Evolutionary conservation across 805 yeast genomes (phyloP).

Genomic region (Candida schatavii): DNA sequence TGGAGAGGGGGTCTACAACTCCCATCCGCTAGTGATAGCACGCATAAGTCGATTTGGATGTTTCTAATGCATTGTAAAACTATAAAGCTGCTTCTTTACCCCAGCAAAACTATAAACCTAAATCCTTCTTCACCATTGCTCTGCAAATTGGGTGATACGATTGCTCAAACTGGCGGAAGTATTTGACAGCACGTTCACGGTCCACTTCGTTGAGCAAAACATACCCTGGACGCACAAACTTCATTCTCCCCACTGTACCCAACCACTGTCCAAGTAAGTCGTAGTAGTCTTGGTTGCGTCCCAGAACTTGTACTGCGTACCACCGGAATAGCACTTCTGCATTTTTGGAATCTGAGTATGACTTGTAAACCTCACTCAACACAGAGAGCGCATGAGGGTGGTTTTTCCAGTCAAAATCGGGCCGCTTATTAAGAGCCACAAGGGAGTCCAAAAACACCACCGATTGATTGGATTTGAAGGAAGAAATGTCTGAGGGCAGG

Average conservation of each 20-base stretch:
- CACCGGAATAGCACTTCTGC: constrained; percentile 82
- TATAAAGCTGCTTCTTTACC: too few species aligned
- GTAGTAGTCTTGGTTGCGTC: constrained; percentile 46
- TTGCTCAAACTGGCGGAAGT: constrained; percentile 57
- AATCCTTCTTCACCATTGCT: constrained; percentile 78
- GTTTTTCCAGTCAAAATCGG: constrained; percentile 36
- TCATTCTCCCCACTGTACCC: constrained; percentile 92
- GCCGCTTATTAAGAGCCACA: constrained; percentile 44
- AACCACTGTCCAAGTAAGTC: constrained; percentile 72
- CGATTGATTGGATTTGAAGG: constrained; percentile 71
- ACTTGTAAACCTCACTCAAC: constrained; percentile 33
- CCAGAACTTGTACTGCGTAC: constrained; percentile 63
- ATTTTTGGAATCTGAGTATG: constrained; percentile 55
- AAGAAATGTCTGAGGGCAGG: constrained; percentile 45
- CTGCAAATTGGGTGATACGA: constrained; percentile 85
- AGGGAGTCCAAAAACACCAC: constrained; percentile 76
- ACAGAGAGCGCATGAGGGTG: constrained; percentile 29
- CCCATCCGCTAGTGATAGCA: neutral
- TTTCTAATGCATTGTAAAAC: neutral
- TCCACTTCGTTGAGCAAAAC: constrained; percentile 62
- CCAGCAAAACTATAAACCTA: constrained; percentile 44
- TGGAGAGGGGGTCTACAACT: too few species aligned
- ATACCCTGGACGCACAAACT: constrained; percentile 87
- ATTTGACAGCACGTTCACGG: constrained; percentile 58
- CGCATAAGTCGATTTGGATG: neutral